These are phyloP conservation scores for Vitis amurensis DNA, from an alignment of 164 flowering plant genomes.

Conservation along the genomic window DNA sequence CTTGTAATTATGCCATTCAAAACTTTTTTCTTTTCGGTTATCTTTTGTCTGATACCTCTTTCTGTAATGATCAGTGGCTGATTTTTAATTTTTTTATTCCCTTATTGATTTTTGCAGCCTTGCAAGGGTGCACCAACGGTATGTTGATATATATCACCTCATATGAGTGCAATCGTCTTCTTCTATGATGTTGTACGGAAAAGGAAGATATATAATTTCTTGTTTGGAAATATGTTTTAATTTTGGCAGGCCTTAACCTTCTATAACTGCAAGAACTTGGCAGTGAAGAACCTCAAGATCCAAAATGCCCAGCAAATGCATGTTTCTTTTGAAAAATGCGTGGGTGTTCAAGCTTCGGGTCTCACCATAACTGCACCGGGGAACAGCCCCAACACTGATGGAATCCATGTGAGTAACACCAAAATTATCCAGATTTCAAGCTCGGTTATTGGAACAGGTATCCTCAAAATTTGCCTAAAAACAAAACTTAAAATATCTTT, in stretches of 20 bases:
- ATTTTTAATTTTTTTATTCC: background rate
- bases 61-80: background rate
- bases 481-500: no score
- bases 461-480: no score
- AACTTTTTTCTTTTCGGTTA: background rate
- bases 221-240: background rate
- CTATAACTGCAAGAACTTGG: conserved; percentile 37
- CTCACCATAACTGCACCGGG: conserved; percentile 50
- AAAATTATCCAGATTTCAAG: conserved; percentile 36
- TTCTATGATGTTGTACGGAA: no score
- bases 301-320: conserved; percentile 62
- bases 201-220: no score
- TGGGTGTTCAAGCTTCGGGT: conserved; percentile 39
- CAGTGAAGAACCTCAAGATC: conserved; percentile 29
- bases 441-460: conserved; percentile 59
- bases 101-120: conserved; percentile 50
- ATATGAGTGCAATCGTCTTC: background rate
- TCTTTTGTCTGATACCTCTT: background rate
- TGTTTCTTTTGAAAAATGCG: conserved; percentile 33
- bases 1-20: conserved; percentile 24
- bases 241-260: conserved; percentile 50
- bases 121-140: conserved; percentile 90
- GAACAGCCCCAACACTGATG: conserved; percentile 85
- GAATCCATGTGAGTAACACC: conserved; percentile 61
- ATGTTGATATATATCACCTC: background rate